Base-by-base conservation (phyloP, 768 basidiomycete genomes). In the Naganishia onofrii region DNA sequence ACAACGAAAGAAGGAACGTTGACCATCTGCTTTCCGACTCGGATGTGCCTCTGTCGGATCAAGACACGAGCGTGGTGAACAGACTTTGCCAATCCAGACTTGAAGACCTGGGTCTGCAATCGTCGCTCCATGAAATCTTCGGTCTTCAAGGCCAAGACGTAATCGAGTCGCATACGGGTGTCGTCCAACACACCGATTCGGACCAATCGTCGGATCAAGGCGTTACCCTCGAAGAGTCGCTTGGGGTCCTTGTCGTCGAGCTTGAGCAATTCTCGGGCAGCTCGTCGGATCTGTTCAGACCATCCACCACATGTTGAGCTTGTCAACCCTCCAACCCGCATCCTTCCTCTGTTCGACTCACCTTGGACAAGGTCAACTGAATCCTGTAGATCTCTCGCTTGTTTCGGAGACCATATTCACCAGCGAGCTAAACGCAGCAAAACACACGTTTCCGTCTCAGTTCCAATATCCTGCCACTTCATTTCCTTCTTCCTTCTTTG, bases 311-410 rank as follows among this genome's bases (percentile, higher is more conserved):
- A 7, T 23, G 32, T 19, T 67, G 1, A 55, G 52, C 52, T 12
- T 42, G 42, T 42, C 46, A 53, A 34, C 38, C 44, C 4, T 3
- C 48, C 7, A 13, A n/a, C n/a, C n/a, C 31, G 7, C n/a, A 67
- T 0, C 32, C 36, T 7, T 26, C 19, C 10, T 10, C 12, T 36
- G 10, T 34, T 36, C n/a, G 19, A 67, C 79, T 71, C 68, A 80
- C 79, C 76, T 99, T 97, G 79, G 96, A 99, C 67, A 99, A 89
- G 82, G 88, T 89, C 80, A 99, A 89, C 82, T 92, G 88, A 83
- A 99, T 98, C 80, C 96, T 92, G 96, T 95, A 99, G 85, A 98
- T 96, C 85, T 99, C 96, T 82, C 95, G 91, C 87, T 99, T 99
- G 91, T 97, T 98, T 83, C 94, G 91, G 82, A 98, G 92, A 83